Evolutionary conservation across 352 stramenopile genomes (phyloP), one percentile per base, ranked within the genome.

Genomic region (Phytopythium kandeliae): DNA sequence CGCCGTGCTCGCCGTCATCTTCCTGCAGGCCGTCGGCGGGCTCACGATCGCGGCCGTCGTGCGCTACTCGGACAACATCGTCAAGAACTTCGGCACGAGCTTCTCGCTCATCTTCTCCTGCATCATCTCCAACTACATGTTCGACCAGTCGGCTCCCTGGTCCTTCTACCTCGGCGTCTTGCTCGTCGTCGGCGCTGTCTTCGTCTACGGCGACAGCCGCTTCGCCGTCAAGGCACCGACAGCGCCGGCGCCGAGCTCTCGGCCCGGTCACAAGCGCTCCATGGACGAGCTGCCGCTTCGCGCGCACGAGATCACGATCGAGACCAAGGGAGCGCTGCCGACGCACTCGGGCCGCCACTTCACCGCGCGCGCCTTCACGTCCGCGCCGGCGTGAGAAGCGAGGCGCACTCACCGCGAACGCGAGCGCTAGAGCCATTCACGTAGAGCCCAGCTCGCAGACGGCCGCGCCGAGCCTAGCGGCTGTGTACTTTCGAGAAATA

Each of bases 61-160:
- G 64, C 77, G 82, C 19, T 95, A 85, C 69, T 92, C 85, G 54
- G 85, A 95, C 78, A 95, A 95, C 58, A 82, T 95, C 44, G 76
- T 95, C 61, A 95, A 95, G 72, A 95, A 93, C 62, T 95, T 95
- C 51, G 85, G 79, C 66, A 92, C 85, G 25, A 89, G 79, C 17
- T 90, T 95, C 65, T 92, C 85, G 50, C 70, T 95, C 51, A 78
- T 95, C 57, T 77, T 95, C 31, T 92, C 79, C 55, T 92, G 82
- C 70, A 78, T 95, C 52, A 89, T 95, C 68, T 92, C 85, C 57
- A 92, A 93, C 66, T 89, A 89, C 65, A 86, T 95, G 68, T 95
- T 92, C 55, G 54, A 78, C 64, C 73, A 90, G 65, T 78, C 69
- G 19, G 78, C 82, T 4, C 59, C 78, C 17, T 63, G 69, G 53